Percentiles rank a stretch among this genome's conserved stretches.
Conservation (phyloP, 352 stramenopile species). For the Blastocystis hominis region DNA sequence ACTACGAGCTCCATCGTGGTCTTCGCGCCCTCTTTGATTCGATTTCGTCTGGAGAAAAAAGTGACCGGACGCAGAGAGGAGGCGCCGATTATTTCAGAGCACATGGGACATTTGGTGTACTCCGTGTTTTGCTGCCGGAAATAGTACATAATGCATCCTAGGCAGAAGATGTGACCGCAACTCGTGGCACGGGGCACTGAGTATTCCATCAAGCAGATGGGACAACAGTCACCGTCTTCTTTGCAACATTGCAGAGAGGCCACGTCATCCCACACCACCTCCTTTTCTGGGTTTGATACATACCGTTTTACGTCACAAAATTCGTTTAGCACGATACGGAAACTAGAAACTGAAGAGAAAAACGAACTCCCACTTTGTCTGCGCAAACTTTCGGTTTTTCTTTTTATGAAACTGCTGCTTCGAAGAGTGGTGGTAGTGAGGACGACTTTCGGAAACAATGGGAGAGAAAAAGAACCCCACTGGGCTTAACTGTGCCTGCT, state of each 20-base stretch:
- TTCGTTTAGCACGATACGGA: background rate
- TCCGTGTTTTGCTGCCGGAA: background rate
- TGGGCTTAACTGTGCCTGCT: background rate
- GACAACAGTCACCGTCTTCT: background rate
- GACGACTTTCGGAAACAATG: background rate
- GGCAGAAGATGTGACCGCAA: constrained; percentile 25
- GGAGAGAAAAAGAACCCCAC: constrained; percentile 16
- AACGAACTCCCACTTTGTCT: background rate
- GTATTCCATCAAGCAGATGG: constrained; percentile 10
- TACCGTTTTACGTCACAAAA: background rate
- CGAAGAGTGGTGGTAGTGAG: background rate
- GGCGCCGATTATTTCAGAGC: background rate
- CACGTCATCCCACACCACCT: constrained; percentile 7
- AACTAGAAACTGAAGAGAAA: background rate
- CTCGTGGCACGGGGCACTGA: background rate
- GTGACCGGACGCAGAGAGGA: background rate
- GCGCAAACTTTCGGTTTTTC: background rate
- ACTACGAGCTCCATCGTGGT: background rate
- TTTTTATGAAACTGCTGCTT: background rate
- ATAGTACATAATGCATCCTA: constrained; percentile 9
- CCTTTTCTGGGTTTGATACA: background rate
- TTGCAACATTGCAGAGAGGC: background rate
- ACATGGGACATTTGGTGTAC: constrained; percentile 20
- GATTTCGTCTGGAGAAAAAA: background rate
- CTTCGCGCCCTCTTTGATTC: background rate